phyloP scores from a whole-genome alignment of 345 rosid genomes.

The Limnanthes douglasii region DNA sequence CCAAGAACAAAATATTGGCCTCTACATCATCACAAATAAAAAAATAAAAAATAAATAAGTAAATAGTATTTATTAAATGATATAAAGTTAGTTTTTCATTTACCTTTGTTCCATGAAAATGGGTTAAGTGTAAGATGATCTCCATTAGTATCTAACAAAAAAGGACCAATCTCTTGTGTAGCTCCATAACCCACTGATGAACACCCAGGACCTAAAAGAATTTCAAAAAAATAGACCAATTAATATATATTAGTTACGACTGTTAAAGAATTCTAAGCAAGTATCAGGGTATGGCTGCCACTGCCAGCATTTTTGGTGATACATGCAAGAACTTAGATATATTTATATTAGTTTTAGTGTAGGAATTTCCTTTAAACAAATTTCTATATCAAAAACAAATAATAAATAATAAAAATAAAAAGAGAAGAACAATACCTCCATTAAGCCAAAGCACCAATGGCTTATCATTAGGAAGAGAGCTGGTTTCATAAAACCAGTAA shows the following conservation, averaged over 20 bases:
- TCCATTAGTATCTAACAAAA: slow-evolving; percentile 57
- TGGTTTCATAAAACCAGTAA: slow-evolving; percentile 86
- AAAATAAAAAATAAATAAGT: too few species aligned
- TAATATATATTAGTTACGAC: too few species aligned
- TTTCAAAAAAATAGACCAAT: not conserved
- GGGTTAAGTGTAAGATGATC: slow-evolving; percentile 45
- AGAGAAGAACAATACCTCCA: too few species aligned
- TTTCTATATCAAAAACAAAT: too few species aligned
- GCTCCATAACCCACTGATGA: slow-evolving; percentile 97
- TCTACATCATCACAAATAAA: slow-evolving; percentile 30
- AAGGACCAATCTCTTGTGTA: slow-evolving; percentile 95
- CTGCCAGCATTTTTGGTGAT: too few species aligned
- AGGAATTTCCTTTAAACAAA: too few species aligned
- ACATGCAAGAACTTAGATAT: too few species aligned
- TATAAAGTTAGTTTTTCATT: not conserved
- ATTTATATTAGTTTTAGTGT: too few species aligned
- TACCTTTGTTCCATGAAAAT: slow-evolving; percentile 78
- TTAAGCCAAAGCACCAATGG: slow-evolving; percentile 91
- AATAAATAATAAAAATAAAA: too few species aligned
- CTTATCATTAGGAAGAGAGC: slow-evolving; percentile 31
- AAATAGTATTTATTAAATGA: too few species aligned
- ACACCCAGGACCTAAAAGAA: slow-evolving; percentile 74
- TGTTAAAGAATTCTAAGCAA: too few species aligned
- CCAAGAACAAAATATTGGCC: slow-evolving; percentile 85
- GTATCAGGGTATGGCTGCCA: too few species aligned